Percentiles rank a stretch among this genome's conserved stretches.
Conservation (phyloP, 495 filamentous ascomycete species). For the Aspergillus wentii region DNA sequence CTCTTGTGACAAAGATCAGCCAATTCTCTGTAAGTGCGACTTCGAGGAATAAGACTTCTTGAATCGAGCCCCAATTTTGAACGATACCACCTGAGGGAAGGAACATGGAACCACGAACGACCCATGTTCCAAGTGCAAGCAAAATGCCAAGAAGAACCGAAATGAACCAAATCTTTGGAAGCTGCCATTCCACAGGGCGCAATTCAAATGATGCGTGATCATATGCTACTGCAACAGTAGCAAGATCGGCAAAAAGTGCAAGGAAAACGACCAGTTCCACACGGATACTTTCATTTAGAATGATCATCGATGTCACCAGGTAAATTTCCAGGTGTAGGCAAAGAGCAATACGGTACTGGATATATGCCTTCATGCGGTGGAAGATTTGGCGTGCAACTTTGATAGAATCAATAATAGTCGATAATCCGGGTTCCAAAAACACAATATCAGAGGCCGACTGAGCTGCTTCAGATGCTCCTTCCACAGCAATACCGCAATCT, state of each 20-base stretch:
- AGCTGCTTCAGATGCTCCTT: constrained; percentile 69
- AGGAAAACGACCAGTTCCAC: constrained; percentile 68
- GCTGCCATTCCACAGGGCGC: constrained; percentile 70
- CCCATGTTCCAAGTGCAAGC: constrained; percentile 64
- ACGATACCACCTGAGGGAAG: constrained; percentile 63
- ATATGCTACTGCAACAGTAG: constrained; percentile 69
- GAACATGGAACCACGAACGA: constrained; percentile 61
- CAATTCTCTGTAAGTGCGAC: constrained; percentile 71
- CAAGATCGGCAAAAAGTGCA: constrained; percentile 68
- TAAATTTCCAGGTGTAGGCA: constrained; percentile 72
- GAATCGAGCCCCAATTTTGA: constrained; percentile 63
- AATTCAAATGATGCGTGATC: constrained; percentile 67
- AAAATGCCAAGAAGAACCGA: constrained; percentile 58
- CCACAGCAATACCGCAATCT: constrained; percentile 70
- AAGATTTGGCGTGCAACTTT: constrained; percentile 74
- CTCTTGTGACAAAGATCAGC: constrained; percentile 72
- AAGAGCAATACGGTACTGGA: constrained; percentile 73
- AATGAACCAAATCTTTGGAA: constrained; percentile 75
- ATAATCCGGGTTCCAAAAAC: constrained; percentile 69
- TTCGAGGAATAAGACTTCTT: constrained; percentile 68
- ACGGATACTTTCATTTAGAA: constrained; percentile 65
- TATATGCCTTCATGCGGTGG: constrained; percentile 76
- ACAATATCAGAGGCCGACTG: constrained; percentile 73
- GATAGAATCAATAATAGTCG: constrained; percentile 69
- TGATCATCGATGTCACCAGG: constrained; percentile 67